Evolutionary conservation across 1,284 basidiomycete genomes (phyloP).

Genomic region (Boletus nobilissimus): DNA sequence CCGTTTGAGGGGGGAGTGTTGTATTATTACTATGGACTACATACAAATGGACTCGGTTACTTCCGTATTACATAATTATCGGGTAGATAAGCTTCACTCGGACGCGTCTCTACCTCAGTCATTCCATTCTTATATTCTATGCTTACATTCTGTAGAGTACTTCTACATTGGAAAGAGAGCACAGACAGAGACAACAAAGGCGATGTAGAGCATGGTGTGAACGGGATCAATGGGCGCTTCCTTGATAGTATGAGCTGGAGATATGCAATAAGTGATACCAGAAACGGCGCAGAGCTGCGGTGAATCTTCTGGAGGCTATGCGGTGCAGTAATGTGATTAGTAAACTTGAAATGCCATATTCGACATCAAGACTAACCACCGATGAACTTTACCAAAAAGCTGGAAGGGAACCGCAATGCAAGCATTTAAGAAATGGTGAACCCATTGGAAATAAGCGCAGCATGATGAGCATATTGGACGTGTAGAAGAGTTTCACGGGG

Average conservation of each 20-base stretch:
- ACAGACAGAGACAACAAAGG: slow-evolving; percentile 93
- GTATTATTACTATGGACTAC: too few species aligned
- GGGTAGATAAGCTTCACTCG: too few species aligned
- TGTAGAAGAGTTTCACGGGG: slow-evolving; percentile 99
- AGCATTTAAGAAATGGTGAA: slow-evolving; percentile 99
- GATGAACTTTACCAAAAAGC: slow-evolving; percentile 89
- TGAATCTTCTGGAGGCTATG: too few species aligned
- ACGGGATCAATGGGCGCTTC: slow-evolving; percentile 91
- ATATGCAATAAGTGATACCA: slow-evolving; percentile 99
- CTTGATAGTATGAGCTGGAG: slow-evolving; percentile 92
- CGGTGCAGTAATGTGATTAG: too few species aligned
- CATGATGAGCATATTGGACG: slow-evolving; percentile 99
- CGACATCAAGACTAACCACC: slow-evolving; percentile 69
- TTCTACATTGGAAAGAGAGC: slow-evolving; percentile 98
- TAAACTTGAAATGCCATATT: not conserved
- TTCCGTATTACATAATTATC: too few species aligned
- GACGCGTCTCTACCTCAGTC: too few species aligned
- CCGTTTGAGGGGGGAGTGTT: too few species aligned
- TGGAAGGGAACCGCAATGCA: slow-evolving; percentile 88
- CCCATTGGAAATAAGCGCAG: slow-evolving; percentile 92
- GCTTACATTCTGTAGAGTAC: too few species aligned
- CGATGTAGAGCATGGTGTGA: slow-evolving; percentile 90
- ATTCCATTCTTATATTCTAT: too few species aligned
- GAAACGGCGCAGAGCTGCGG: slow-evolving; percentile 90
- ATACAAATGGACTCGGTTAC: too few species aligned